Evolutionary conservation across 1,284 basidiomycete species (phyloP), one percentile per base, ranked within the genome.

Genomic region (Cryptococcus sp.): DNA sequence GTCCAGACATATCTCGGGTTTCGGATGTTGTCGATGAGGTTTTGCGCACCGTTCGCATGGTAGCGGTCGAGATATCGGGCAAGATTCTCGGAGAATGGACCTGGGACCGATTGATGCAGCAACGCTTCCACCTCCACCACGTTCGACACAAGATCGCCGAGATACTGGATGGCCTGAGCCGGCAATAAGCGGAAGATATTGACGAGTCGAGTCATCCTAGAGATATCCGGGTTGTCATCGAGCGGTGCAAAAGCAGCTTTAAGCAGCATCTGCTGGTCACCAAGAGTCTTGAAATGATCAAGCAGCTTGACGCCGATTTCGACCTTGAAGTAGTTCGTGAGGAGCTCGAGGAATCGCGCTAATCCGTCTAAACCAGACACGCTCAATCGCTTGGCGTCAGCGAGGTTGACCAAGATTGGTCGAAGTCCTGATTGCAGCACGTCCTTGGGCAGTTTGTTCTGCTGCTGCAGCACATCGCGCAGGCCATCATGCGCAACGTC

Each of bases 261-360:
- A 59, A 85, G 84, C n/a, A 95, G 82, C 82, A 91, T 87, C 68
- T 90, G 87, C 41, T 88, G 86, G 27, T 81, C 80, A 35, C 93
- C 90, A 19, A 97, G 88, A 39, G 89, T 87, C 51, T 89, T 87
- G 81, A 95, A 96, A 78, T 99, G 96, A 71, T 98, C 94, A 17
- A 99, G 83, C 8, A 99, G 85, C 80, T 99, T 99, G 77, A 91
- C 87, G 10, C 96, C 97, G 67, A 99, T 99, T 81, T 99, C 96
- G 46, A 99, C 95, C 78, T 99, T 99, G 87, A 99, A 99, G 80
- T 99, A 99, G 76, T 96, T 98, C 49, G 94, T 97, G 56, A 99
- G 81, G 7, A 99, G 84, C 77, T 97, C 93, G 51, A 99, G 82
- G 59, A 99, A 84, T n/a, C 94, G 87, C 15, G 96, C 95, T 23